phyloP scores from a whole-genome alignment of 2,329 filamentous ascomycete species.

The Aspergillus sp. region DNA sequence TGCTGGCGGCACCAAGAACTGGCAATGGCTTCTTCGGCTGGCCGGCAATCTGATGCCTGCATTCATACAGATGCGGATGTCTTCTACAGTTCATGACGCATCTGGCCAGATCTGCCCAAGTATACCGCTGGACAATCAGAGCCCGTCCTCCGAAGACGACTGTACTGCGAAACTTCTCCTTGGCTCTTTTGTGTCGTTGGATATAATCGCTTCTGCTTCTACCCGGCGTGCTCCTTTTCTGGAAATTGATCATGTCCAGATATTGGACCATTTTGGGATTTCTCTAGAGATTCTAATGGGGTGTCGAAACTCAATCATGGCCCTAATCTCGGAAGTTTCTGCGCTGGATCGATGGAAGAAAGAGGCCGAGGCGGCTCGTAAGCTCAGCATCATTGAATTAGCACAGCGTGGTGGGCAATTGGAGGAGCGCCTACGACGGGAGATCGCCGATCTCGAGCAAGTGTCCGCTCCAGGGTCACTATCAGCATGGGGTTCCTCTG shows the following conservation, averaged over 20 bases:
- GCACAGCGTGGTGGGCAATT: background rate
- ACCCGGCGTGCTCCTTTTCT: background rate
- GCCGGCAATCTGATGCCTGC: background rate
- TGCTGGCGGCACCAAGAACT: background rate
- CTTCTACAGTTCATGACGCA: background rate
- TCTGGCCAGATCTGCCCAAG: background rate
- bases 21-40: background rate
- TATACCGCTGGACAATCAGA: background rate
- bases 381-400: slow-evolving; percentile 4
- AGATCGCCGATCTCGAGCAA: background rate
- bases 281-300: background rate
- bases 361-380: background rate
- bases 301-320: background rate
- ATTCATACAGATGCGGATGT: background rate
- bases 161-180: background rate
- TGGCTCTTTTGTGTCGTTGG: background rate
- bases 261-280: background rate
- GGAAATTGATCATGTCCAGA: background rate
- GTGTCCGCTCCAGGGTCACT: background rate
- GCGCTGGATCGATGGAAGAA: slow-evolving; percentile 3
- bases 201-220: background rate
- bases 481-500: background rate
- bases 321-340: background rate
- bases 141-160: background rate
- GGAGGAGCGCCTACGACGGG: background rate